phyloP scores from a whole-genome alignment of 2,329 filamentous ascomycete genomes.

The Monilinia fructigena region DNA sequence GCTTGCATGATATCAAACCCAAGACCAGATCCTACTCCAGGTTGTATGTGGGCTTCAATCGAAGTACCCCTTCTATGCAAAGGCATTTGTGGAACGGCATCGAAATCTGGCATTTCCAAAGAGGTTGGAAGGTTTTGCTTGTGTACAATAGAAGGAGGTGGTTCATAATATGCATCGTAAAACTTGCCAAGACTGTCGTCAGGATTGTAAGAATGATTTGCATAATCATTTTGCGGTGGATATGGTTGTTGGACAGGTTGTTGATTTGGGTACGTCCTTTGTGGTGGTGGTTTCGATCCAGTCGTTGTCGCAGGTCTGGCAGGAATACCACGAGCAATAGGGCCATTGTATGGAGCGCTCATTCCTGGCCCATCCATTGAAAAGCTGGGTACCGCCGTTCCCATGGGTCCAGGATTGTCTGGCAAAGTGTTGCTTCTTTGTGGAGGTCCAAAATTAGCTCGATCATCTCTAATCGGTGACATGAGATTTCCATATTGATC shows the following conservation, averaged over 20 bases:
- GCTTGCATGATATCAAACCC: not conserved
- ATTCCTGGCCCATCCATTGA: constrained; percentile 33
- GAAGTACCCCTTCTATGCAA: constrained; percentile 32
- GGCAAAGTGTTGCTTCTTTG: constrained; percentile 64
- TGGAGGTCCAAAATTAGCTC: constrained; percentile 51
- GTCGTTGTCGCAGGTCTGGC: constrained; percentile 56
- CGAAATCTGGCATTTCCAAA: constrained; percentile 39
- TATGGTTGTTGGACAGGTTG: constrained; percentile 31
- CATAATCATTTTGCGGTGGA: constrained; percentile 23
- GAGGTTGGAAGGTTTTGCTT: constrained; percentile 30
- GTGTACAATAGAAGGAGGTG: constrained; percentile 30
- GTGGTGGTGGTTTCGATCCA: constrained; percentile 53
- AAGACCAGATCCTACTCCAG: constrained; percentile 16
- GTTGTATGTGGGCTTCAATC: constrained; percentile 38
- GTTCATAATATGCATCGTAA: constrained; percentile 56
- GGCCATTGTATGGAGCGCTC: constrained; percentile 49
- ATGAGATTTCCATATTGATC: constrained; percentile 33
- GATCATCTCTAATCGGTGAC: constrained; percentile 30
- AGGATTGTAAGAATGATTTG: constrained; percentile 28
- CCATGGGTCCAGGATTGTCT: constrained; percentile 43
- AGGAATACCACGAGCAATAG: constrained; percentile 48
- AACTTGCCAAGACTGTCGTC: constrained; percentile 49
- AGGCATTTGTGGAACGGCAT: constrained; percentile 26
- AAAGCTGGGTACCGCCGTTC: constrained; percentile 39
- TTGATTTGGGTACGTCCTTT: constrained; percentile 51